Evolutionary conservation across 106 monocot genomes (phyloP), one percentile per base, ranked within the genome.

Genomic region (Allium sativum): DNA sequence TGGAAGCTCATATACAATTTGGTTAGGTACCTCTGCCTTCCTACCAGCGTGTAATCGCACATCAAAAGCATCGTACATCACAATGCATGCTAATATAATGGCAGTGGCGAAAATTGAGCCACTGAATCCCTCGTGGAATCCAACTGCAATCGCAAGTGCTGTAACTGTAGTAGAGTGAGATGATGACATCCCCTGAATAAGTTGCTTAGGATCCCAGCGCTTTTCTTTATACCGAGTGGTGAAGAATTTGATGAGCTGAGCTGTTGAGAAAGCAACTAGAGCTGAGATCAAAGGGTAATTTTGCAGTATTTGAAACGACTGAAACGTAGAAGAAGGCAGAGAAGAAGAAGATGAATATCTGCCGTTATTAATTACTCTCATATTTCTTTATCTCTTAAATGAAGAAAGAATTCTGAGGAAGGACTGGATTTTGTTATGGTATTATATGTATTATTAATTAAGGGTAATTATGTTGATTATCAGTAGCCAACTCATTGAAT

Each of bases 141-240:
- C 95, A 65, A 84, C 47, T 64, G 86, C 74, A n/a, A 78, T 31
- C 59, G 90, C 87, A 75, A 95, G 90, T 66, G 84, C 81, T 51
- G 87, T 79, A 55, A 90, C 95, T 40, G 87, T 87, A 13, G 95
- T 78, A 52, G 87, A 90, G 71, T 95, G 95, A 10, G 95, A 90
- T 42, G 95, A 95, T 40, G 95, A 90, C 95, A 95, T 95, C 10
- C 95, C 95, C 95, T 65, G 95, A 84, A 95, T 58, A 52, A 95
- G 79, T 55, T 73, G 90, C 65, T 68, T 90, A 41, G 82, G 70
- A 79, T 95, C 95, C 95, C 95, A 95, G 17, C 81, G 83, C 53
- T 50, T 87, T 78, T 96, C 90, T 64, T 70, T 87, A 57, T 64
- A 72, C 72, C 72, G 56, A 14, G 64, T 57, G 7, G 72, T 57